A percentile compares a stretch with the other conserved stretches of the same genome.
These are phyloP conservation scores for Talaromyces funiculosus DNA, from an alignment of 2,329 filamentous ascomycete species.

Conservation along the genomic window DNA sequence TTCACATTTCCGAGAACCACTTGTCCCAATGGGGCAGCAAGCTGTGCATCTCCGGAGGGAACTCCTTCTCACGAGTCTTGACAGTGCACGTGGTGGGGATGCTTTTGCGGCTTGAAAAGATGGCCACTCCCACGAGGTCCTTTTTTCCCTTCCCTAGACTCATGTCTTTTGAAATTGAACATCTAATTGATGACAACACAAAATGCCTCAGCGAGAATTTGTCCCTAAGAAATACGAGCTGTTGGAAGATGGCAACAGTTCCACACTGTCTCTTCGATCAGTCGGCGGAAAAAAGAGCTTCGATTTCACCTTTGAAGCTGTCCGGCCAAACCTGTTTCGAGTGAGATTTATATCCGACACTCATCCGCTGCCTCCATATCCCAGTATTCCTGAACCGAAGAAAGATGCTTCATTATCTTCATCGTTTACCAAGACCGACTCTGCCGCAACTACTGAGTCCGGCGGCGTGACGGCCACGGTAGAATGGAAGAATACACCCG, in stretches of 20 bases:
- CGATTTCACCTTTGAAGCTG: conserved; percentile 57
- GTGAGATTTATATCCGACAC: conserved; percentile 59
- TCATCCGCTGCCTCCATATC: conserved; percentile 61
- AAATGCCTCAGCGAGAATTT: conserved; percentile 48
- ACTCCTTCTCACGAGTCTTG: not conserved
- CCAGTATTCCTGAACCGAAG: conserved; percentile 49
- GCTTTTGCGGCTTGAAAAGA: not conserved
- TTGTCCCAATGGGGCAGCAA: conserved; percentile 1
- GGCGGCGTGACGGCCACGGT: conserved; percentile 51
- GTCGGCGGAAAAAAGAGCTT: conserved; percentile 39
- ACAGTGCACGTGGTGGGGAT: conserved; percentile 7
- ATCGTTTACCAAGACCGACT: conserved; percentile 23
- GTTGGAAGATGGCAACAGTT: conserved; percentile 15
- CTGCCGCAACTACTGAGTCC: conserved; percentile 42
- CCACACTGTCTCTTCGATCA: conserved; percentile 40
- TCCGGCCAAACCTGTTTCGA: conserved; percentile 60
- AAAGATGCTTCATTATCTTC: conserved; percentile 31
- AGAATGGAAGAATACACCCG: conserved; percentile 54
- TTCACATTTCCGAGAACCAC: not conserved
- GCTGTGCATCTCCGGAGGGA: conserved; percentile 2
- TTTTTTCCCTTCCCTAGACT: not conserved
- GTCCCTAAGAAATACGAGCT: conserved; percentile 35
- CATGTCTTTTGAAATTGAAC: not conserved
- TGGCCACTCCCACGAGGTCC: not conserved
- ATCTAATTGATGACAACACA: conserved; percentile 10